Evolutionary conservation across 75 land plant species (phyloP), one percentile per base, ranked within the genome.

Genomic region (Sequoiadendron giganteum): DNA sequence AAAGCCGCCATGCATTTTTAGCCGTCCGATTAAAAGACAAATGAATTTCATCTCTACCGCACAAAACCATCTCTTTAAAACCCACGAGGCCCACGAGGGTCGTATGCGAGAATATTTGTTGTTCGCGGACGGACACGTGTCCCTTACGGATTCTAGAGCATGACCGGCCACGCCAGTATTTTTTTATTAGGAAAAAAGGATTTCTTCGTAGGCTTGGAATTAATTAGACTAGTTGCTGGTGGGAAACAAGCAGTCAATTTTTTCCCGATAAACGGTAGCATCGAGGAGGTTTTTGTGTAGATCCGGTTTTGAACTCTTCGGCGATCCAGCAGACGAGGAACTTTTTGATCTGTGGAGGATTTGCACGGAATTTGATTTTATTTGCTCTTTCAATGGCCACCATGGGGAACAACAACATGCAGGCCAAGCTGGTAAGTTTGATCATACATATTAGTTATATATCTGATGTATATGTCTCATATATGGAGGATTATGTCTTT

Each of bases 381-480:
- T 19, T 68, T 28, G 55, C 38, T 34, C 3, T 11, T 75, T 34
- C 15, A 75, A 75, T 75, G 77, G 77, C 77, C 3, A 75, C 77
- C 77, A 75, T 34, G 38, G 77, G 77, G 10, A 75, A 34, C 70
- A 65, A 25, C n/a, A 65, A 21, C 38, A 75, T 75, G 38, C 77
- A 75, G 77, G 77, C 77, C 77, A 75, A 75, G 77, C 77, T 75
- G 13, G 77, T 75, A 34, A 75, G 77, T 75, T 10, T 34, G 14
- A 34, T 75, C 32, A 34, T 65, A 1, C 0, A 28, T 25, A 7
- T 6, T 25, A 25, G 1, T 52, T 52, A 14, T 52, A 52, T 52
- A 52, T 52, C 3, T 52, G 55, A 52, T 52, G 2, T 52, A 13
- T 52, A 14, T 52, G 2, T 52, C 15, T 52, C 15, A 49, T 14